These are phyloP conservation scores for Nissolia schottii DNA, from an alignment of 306 rosid genomes.

Conservation along the genomic window DNA sequence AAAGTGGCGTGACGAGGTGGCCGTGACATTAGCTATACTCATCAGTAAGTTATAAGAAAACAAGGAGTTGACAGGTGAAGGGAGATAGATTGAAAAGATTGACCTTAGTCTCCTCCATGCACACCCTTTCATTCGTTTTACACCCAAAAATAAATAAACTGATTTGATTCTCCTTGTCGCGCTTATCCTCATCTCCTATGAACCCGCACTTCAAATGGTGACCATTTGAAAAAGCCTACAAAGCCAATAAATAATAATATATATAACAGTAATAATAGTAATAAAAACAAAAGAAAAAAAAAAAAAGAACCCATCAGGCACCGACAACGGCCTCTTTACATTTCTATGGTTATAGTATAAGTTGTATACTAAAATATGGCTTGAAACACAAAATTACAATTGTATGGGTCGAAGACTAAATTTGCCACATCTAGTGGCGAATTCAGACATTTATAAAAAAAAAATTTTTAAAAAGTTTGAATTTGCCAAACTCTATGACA, in stretches of 20 bases:
- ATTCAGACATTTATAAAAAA: too few relatives aligned
- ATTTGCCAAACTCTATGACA: too few relatives aligned
- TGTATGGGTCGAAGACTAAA: too few relatives aligned
- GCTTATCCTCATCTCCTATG: constrained; percentile 22
- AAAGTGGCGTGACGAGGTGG: constrained; percentile 39
- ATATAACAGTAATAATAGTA: too few relatives aligned
- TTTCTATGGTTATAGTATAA: too few relatives aligned
- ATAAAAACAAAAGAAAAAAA: too few relatives aligned
- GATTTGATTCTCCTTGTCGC: constrained; percentile 33
- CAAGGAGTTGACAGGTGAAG: constrained; percentile 43
- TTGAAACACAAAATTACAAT: too few relatives aligned
- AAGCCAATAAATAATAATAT: constrained; percentile 3
- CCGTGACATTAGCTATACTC: constrained; percentile 31
- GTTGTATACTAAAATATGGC: too few relatives aligned
- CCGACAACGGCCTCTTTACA: too few relatives aligned
- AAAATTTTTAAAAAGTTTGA: too few relatives aligned
- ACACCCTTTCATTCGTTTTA: constrained; percentile 19
- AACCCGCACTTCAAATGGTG: constrained; percentile 38
- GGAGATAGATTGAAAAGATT: constrained; percentile 49
- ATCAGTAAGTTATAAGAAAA: constrained; percentile 23
- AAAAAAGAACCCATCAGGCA: background rate
- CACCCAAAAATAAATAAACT: background rate
- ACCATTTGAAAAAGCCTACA: constrained; percentile 46
- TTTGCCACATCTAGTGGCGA: too few relatives aligned
- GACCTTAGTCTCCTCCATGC: constrained; percentile 45